Evolutionary conservation across 768 basidiomycete genomes (phyloP).

Genomic region (Leccinum obscurum): DNA sequence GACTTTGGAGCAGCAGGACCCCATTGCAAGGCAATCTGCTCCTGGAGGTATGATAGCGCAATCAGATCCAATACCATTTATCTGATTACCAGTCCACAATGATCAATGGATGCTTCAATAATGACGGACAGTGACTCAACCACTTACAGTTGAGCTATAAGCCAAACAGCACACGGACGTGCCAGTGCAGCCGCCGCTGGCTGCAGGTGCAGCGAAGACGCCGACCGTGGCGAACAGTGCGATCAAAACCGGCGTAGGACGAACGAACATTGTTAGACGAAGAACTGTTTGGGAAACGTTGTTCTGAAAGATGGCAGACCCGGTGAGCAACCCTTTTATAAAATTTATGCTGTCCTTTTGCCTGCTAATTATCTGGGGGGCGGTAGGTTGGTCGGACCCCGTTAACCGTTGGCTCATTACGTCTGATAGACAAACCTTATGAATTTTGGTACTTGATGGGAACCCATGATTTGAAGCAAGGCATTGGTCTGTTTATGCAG

Average conservation of each 20-base stretch:
- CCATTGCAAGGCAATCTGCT: no score
- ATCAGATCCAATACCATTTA: neutral
- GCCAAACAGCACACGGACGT: neutral
- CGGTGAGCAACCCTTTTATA: neutral
- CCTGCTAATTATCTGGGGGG: no score
- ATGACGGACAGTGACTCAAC: neutral
- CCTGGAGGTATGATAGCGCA: neutral
- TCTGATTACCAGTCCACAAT: neutral
- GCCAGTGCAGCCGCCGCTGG: neutral
- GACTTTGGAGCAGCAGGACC: conserved; percentile 1
- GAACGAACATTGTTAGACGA: conserved; percentile 6
- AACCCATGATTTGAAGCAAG: no score
- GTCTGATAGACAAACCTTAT: no score
- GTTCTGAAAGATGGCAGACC: no score
- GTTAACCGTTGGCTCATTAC: no score
- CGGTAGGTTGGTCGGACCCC: no score
- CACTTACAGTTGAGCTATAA: neutral
- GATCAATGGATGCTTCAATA: neutral
- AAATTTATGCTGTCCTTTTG: no score
- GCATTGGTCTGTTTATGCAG: no score
- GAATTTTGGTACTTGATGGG: no score
- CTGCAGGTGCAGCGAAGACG: neutral
- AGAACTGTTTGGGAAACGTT: no score
- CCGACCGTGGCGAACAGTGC: neutral
- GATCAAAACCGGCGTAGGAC: neutral